phyloP scores from a whole-genome alignment of 108 stramenopile species.

The Poteriospumella lacustris region DNA sequence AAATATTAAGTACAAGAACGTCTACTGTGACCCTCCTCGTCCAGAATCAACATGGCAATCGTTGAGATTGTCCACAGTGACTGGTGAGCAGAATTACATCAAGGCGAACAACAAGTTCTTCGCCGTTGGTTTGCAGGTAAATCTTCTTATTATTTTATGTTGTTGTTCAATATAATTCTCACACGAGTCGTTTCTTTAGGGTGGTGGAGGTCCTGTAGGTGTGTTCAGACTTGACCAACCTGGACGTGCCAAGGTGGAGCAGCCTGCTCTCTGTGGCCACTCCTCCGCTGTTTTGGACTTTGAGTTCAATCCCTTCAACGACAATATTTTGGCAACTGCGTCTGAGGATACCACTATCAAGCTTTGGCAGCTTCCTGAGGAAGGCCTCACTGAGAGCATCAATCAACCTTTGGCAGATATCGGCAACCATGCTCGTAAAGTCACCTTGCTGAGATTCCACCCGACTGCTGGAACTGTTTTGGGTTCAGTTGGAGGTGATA shows the following conservation, averaged over 20 bases:
- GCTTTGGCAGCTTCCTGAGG: conserved; percentile 92
- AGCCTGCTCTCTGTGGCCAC: conserved; percentile 83
- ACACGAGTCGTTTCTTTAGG: conserved; percentile 24
- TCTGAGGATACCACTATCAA: conserved; percentile 91
- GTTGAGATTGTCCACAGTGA: conserved; percentile 80
- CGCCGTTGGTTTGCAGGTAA: conserved; percentile 74
- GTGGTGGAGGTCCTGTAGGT: conserved; percentile 85
- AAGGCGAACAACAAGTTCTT: conserved; percentile 97
- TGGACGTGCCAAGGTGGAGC: conserved; percentile 69
- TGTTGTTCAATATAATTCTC: neutral
- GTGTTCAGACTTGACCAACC: conserved; percentile 76
- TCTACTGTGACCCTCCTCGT: conserved; percentile 51
- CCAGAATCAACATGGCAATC: conserved; percentile 29
- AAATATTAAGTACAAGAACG: conserved; percentile 63
- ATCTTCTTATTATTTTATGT: neutral
- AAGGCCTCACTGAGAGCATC: conserved; percentile 71
- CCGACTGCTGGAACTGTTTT: neutral
- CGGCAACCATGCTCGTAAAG: conserved; percentile 81
- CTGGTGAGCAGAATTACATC: conserved; percentile 97
- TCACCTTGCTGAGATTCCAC: conserved; percentile 37
- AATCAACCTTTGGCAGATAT: conserved; percentile 77
- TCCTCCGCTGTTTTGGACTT: conserved; percentile 81
- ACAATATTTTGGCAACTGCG: conserved; percentile 80
- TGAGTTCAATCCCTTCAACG: conserved; percentile 96
- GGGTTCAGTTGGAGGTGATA: conserved; percentile 54